Evolutionary conservation across 345 rosid species (phyloP).

Genomic region (Citrus medica): DNA sequence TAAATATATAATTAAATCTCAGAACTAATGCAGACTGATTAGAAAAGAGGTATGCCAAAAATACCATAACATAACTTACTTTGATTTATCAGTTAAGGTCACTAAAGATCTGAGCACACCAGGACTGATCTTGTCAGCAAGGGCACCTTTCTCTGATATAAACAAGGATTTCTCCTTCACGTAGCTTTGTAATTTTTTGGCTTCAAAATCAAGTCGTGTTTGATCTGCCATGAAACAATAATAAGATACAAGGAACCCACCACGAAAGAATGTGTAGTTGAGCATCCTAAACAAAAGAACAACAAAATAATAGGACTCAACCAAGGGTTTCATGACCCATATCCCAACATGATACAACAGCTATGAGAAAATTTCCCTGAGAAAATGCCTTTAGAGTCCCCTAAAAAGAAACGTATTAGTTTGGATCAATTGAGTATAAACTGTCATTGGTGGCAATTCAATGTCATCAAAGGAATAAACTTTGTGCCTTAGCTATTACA

Average conservation of each 20-base stretch:
- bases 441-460: neutral
- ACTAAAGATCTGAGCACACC: conserved; percentile 64
- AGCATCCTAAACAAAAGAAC: neutral
- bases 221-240: conserved; percentile 43
- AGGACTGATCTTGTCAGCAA: conserved; percentile 68
- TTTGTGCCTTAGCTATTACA: neutral
- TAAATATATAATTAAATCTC: neutral
- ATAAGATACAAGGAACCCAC: neutral
- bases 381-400: neutral
- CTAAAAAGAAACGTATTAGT: neutral
- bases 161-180: conserved; percentile 64
- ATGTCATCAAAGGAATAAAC: neutral
- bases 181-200: conserved; percentile 67
- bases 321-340: neutral
- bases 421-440: neutral
- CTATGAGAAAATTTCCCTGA: neutral
- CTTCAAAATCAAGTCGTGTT: conserved; percentile 49
- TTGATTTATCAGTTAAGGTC: conserved; percentile 51
- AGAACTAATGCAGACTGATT: neutral
- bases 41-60: neutral
- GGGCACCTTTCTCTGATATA: conserved; percentile 68
- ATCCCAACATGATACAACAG: neutral
- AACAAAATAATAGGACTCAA: neutral
- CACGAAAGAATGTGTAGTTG: neutral
- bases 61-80: conserved; percentile 26